Evolutionary conservation across 2,329 filamentous ascomycete genomes (phyloP).

Genomic region (Epichloe uncinata): DNA sequence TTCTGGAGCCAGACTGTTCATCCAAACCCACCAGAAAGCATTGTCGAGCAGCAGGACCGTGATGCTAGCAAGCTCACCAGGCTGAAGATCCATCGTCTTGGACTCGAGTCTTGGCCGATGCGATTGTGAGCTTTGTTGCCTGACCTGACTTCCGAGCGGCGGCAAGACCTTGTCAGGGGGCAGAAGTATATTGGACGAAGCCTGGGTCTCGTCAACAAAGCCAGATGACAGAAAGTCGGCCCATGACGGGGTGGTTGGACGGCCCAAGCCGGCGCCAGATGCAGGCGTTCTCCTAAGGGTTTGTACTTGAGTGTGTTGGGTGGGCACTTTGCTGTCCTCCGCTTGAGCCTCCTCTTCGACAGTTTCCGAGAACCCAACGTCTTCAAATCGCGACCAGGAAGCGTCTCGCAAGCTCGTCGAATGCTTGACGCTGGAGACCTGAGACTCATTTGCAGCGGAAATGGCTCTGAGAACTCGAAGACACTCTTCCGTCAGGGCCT

Average conservation of each 20-base stretch:
- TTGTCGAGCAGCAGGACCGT: constrained; percentile 77
- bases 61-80: constrained; percentile 90
- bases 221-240: constrained; percentile 93
- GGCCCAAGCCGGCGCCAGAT: constrained; percentile 55
- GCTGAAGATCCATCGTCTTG: constrained; percentile 55
- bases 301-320: constrained; percentile 24
- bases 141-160: constrained; percentile 57
- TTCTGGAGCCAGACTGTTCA: constrained; percentile 85
- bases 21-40: constrained; percentile 99
- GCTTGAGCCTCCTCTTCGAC: constrained; percentile 51
- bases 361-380: constrained; percentile 74
- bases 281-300: constrained; percentile 53
- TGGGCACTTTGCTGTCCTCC: constrained; percentile 42
- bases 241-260: constrained; percentile 95
- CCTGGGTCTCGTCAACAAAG: constrained; percentile 66
- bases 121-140: constrained; percentile 78
- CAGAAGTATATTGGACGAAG: constrained; percentile 57
- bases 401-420: constrained; percentile 68
- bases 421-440: constrained; percentile 54
- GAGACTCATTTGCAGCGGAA: constrained; percentile 76
- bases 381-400: constrained; percentile 94
- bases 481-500: constrained; percentile 86
- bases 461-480: constrained; percentile 80
- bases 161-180: constrained; percentile 91
- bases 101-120: constrained; percentile 60